These are phyloP conservation scores for Pelargonium myrrhifolium DNA, from an alignment of 441 rosid species.

Conservation along the genomic window DNA sequence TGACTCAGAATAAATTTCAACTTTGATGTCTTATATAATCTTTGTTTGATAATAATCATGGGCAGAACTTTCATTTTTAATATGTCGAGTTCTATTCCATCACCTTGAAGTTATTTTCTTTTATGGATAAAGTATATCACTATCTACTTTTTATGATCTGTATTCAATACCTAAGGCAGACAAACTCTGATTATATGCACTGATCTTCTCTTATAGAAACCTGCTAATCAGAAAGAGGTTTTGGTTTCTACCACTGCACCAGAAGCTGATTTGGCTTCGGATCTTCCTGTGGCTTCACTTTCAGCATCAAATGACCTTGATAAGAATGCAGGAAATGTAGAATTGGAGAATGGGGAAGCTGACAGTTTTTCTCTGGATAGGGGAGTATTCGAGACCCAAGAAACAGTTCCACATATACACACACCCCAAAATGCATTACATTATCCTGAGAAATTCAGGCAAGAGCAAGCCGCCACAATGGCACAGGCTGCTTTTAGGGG, in stretches of 20 bases:
- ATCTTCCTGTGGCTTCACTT: slow-evolving; percentile 30
- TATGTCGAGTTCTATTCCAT: background rate
- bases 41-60: background rate
- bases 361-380: slow-evolving; percentile 27
- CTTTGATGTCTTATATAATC: background rate
- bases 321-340: slow-evolving; percentile 19
- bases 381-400: slow-evolving; percentile 15
- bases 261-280: slow-evolving; percentile 16
- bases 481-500: slow-evolving; percentile 80
- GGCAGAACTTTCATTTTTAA: background rate
- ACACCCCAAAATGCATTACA: slow-evolving; percentile 25
- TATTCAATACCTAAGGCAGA: background rate
- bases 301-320: slow-evolving; percentile 25
- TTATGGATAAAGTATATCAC: background rate
- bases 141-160: background rate
- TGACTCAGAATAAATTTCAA: background rate
- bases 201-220: slow-evolving; percentile 35
- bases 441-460: slow-evolving; percentile 39
- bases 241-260: slow-evolving; percentile 42
- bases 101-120: background rate
- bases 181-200: background rate
- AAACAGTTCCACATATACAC: background rate
- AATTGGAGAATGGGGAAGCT: slow-evolving; percentile 20
- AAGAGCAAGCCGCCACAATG: slow-evolving; percentile 51
- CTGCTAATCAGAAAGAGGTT: slow-evolving; percentile 37